A percentile compares a stretch with the other conserved stretches of the same genome.
Evolutionary conservation across 2,329 filamentous ascomycete genomes (phyloP).

Genomic region (Nannizziopsis barbatae): DNA sequence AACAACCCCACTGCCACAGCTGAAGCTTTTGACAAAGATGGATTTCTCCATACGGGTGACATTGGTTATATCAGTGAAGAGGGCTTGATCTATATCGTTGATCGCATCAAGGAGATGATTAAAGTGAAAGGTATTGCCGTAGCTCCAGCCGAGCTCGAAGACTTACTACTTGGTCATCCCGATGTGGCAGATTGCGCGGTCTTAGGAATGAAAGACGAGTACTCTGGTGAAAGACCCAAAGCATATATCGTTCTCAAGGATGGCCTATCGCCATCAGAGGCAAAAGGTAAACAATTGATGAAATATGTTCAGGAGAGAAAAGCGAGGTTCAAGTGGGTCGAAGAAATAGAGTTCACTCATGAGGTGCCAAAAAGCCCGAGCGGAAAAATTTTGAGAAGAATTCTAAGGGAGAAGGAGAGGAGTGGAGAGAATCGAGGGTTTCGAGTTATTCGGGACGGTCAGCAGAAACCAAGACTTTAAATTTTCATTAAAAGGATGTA

Average conservation of each 20-base stretch:
- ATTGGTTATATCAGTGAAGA: conserved; percentile 37
- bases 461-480: conserved; percentile 31
- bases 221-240: conserved; percentile 51
- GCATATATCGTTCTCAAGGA: conserved; percentile 44
- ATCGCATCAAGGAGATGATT: conserved; percentile 44
- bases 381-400: conserved; percentile 54
- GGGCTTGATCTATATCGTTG: conserved; percentile 35
- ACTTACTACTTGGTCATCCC: conserved; percentile 38
- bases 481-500: neutral
- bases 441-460: neutral
- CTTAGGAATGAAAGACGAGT: conserved; percentile 30
- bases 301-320: conserved; percentile 56
- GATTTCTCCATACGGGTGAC: conserved; percentile 48
- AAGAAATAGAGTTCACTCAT: conserved; percentile 28
- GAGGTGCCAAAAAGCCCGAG: conserved; percentile 61
- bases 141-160: conserved; percentile 42
- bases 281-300: conserved; percentile 39
- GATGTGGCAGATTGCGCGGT: conserved; percentile 41
- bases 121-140: conserved; percentile 48
- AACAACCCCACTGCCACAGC: conserved; percentile 41
- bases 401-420: conserved; percentile 10
- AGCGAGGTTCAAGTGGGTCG: conserved; percentile 37
- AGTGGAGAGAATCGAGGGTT: conserved; percentile 11
- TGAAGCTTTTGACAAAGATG: conserved; percentile 40
- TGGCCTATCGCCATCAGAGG: conserved; percentile 5